These are phyloP conservation scores for Pythium folliculosum DNA, from an alignment of 352 stramenopile genomes.

Conservation along the genomic window DNA sequence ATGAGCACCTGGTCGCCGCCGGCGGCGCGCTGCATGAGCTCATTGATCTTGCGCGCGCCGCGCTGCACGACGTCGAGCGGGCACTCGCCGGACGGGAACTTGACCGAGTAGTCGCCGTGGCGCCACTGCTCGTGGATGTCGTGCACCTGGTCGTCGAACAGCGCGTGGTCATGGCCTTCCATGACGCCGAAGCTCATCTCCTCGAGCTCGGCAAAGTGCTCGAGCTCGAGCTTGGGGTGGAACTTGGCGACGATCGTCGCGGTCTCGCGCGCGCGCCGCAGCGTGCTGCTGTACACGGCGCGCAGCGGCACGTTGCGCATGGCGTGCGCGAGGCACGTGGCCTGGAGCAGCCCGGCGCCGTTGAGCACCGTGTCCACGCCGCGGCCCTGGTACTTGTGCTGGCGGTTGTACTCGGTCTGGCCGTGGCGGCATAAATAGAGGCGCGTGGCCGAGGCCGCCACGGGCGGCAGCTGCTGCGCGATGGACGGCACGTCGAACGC, in stretches of 20 bases:
- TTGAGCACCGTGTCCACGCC: slow-evolving; percentile 80
- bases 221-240: slow-evolving; percentile 55
- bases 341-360: slow-evolving; percentile 54
- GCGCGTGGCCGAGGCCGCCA: slow-evolving; percentile 50
- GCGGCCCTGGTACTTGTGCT: slow-evolving; percentile 75
- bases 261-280: slow-evolving; percentile 58
- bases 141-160: slow-evolving; percentile 54
- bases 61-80: slow-evolving; percentile 68
- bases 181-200: slow-evolving; percentile 86
- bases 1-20: slow-evolving; percentile 69
- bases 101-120: slow-evolving; percentile 45
- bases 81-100: slow-evolving; percentile 69
- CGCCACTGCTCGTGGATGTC: slow-evolving; percentile 68
- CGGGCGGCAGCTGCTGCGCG: slow-evolving; percentile 56
- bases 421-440: slow-evolving; percentile 81
- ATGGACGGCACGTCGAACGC: slow-evolving; percentile 32
- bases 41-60: slow-evolving; percentile 65
- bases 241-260: slow-evolving; percentile 48
- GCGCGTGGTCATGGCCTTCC: slow-evolving; percentile 59
- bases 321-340: slow-evolving; percentile 53
- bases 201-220: slow-evolving; percentile 69
- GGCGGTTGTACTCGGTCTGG: slow-evolving; percentile 77
- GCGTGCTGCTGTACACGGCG: slow-evolving; percentile 68
- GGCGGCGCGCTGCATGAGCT: slow-evolving; percentile 38
- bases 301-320: slow-evolving; percentile 71